These are phyloP conservation scores for Colletotrichum incanum DNA, from an alignment of 2,329 filamentous ascomycete genomes.

Conservation along the genomic window DNA sequence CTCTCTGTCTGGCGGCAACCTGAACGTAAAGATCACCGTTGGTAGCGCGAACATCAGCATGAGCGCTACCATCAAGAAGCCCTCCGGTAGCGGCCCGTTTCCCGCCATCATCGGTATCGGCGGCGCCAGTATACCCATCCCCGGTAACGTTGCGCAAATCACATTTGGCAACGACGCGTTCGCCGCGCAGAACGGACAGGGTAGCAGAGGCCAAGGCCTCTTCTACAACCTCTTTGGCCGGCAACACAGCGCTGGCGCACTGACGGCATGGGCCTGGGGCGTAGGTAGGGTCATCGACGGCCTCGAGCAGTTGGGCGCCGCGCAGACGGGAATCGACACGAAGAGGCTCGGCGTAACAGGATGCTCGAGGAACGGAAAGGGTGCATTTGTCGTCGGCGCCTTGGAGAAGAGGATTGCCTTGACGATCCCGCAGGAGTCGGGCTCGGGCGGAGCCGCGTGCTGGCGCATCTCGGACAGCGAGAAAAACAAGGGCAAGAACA, in stretches of 20 bases:
- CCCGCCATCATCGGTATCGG: constrained; percentile 73
- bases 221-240: constrained; percentile 74
- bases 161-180: constrained; percentile 73
- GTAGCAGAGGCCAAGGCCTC: constrained; percentile 68
- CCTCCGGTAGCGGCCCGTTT: constrained; percentile 61
- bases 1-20: constrained; percentile 57
- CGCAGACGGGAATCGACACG: constrained; percentile 65
- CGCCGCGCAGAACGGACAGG: constrained; percentile 62
- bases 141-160: constrained; percentile 69
- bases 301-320: constrained; percentile 65
- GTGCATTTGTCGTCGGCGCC: constrained; percentile 73
- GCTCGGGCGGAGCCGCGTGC: constrained; percentile 73
- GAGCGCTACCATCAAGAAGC: constrained; percentile 59
- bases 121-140: constrained; percentile 68
- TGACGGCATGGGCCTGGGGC: constrained; percentile 76
- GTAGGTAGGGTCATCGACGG: constrained; percentile 73
- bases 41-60: constrained; percentile 63
- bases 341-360: constrained; percentile 71
- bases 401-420: constrained; percentile 72
- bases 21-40: constrained; percentile 62
- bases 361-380: constrained; percentile 77
- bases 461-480: constrained; percentile 70
- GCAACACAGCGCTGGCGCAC: constrained; percentile 68
- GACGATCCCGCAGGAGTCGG: constrained; percentile 75
- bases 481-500: constrained; percentile 68